Evolutionary conservation across 176 grass and related monocot species (phyloP).

Genomic region (Phyllostachys edulis): DNA sequence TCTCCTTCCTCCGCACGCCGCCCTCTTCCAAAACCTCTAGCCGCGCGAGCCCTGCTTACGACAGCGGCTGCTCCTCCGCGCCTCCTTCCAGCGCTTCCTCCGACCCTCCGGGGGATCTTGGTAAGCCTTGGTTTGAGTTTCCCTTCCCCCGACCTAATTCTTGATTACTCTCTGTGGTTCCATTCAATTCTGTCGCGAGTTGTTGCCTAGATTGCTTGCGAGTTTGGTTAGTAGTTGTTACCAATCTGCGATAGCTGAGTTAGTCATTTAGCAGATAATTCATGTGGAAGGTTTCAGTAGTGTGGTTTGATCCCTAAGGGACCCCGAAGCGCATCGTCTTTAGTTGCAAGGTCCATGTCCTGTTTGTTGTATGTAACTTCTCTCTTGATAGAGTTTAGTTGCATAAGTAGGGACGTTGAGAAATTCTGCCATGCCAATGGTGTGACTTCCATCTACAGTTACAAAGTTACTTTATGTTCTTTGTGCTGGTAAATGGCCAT

Average conservation of each 20-base stretch:
- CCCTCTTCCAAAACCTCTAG: neutral
- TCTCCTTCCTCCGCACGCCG: neutral
- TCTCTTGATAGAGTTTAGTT: conserved; percentile 15
- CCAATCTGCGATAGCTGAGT: neutral
- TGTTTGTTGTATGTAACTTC: neutral
- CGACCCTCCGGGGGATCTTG: too few relatives aligned
- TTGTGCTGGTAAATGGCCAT: neutral
- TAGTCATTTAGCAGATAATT: neutral
- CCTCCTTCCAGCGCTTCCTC: too few relatives aligned
- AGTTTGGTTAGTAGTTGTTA: neutral
- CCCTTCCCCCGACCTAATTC: too few relatives aligned
- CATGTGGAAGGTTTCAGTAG: conserved; percentile 9
- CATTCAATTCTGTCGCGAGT: neutral
- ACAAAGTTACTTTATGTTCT: conserved; percentile 2
- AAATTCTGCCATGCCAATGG: neutral
- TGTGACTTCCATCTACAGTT: neutral
- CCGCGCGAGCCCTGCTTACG: too few relatives aligned
- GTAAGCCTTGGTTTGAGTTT: too few relatives aligned
- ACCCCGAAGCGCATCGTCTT: neutral
- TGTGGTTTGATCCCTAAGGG: neutral
- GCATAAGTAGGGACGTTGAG: neutral
- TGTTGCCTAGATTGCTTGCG: conserved; percentile 1
- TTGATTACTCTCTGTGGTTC: too few relatives aligned
- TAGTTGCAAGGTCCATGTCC: conserved; percentile 9
- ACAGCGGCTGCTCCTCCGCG: too few relatives aligned